These are phyloP conservation scores for Komagataella phaffii DNA, from an alignment of 805 yeast species.

Conservation along the genomic window DNA sequence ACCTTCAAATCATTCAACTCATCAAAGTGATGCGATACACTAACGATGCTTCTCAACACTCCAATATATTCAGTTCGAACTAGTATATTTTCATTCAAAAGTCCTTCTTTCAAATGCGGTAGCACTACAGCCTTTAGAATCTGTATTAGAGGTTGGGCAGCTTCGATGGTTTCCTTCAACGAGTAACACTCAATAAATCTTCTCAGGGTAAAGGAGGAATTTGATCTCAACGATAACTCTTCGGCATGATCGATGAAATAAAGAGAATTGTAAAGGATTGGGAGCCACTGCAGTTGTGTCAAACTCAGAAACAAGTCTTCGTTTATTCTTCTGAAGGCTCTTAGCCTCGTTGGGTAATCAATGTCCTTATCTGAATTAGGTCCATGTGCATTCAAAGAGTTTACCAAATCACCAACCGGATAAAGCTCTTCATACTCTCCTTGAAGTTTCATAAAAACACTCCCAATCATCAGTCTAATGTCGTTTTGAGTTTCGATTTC, in stretches of 20 bases:
- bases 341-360: constrained; percentile 65
- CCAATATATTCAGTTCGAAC: constrained; percentile 62
- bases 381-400: constrained; percentile 61
- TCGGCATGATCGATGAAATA: constrained; percentile 64
- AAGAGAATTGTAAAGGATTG: constrained; percentile 54
- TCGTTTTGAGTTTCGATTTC: constrained; percentile 29
- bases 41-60: constrained; percentile 51
- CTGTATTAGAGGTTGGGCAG: constrained; percentile 17
- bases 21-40: constrained; percentile 16
- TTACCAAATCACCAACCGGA: constrained; percentile 36
- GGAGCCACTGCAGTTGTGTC: constrained; percentile 59
- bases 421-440: constrained; percentile 24
- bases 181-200: constrained; percentile 50
- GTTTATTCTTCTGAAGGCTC: constrained; percentile 52
- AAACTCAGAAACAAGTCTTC: constrained; percentile 34
- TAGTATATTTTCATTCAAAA: constrained; percentile 43
- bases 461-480: constrained; percentile 49
- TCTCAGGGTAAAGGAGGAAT: constrained; percentile 51
- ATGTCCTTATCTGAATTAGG: constrained; percentile 50
- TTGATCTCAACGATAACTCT: constrained; percentile 70
- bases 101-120: constrained; percentile 54
- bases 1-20: constrained; percentile 7
- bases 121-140: constrained; percentile 41
- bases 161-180: constrained; percentile 12
- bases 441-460: constrained; percentile 37